phyloP scores from a whole-genome alignment of 2,329 filamentous ascomycete species.

The Stachybotrys chartarum region DNA sequence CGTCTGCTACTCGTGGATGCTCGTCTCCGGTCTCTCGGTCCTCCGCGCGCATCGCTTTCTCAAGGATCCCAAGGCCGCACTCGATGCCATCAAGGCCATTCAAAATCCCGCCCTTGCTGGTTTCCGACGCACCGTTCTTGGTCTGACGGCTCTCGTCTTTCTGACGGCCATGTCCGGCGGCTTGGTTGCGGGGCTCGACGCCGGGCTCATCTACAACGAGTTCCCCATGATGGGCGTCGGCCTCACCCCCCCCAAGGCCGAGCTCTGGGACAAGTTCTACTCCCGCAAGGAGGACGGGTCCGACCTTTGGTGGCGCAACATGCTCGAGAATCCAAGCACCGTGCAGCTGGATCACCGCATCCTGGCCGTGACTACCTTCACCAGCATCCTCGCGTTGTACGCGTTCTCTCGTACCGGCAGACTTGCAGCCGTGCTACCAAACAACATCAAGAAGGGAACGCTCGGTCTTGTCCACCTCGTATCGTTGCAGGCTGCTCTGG shows the following conservation, averaged over 20 bases:
- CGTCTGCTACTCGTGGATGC: conserved; percentile 88
- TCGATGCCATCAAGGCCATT: conserved; percentile 54
- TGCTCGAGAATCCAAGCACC: conserved; percentile 91
- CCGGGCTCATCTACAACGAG: conserved; percentile 97
- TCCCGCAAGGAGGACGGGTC: conserved; percentile 67
- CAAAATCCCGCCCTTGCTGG: conserved; percentile 58
- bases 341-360: conserved; percentile 96
- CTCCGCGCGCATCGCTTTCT: conserved; percentile 71
- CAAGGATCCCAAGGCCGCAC: conserved; percentile 55
- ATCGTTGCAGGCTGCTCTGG: conserved; percentile 72
- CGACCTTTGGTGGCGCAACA: conserved; percentile 94
- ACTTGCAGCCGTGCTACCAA: conserved; percentile 52
- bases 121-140: conserved; percentile 68
- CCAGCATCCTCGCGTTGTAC: conserved; percentile 69
- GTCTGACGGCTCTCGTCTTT: conserved; percentile 71
- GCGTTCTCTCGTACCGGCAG: conserved; percentile 67
- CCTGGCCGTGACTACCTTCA: conserved; percentile 83
- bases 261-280: conserved; percentile 84
- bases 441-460: conserved; percentile 59
- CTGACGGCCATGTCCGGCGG: conserved; percentile 88
- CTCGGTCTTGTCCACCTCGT: conserved; percentile 78
- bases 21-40: conserved; percentile 79
- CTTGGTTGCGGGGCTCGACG: conserved; percentile 89
- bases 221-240: conserved; percentile 92
- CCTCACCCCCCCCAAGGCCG: conserved; percentile 69